Conservation (phyloP, 345 rosid genomes). For the Camelina sativa region DNA sequence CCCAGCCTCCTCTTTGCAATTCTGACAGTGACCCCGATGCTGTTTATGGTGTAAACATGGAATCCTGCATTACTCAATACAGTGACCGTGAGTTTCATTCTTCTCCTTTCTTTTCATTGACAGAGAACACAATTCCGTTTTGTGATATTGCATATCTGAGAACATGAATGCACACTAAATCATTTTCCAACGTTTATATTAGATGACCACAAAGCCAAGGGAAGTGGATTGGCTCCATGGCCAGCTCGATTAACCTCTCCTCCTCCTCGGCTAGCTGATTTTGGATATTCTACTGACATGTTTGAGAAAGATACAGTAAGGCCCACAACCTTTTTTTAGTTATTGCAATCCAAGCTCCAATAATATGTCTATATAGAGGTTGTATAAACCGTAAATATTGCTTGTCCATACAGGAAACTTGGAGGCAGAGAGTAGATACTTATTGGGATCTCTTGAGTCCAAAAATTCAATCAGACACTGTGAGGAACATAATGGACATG, state of each 20-base stretch:
- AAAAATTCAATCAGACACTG: slow-evolving; percentile 65
- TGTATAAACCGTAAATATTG: slow-evolving; percentile 2
- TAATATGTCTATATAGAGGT: background rate
- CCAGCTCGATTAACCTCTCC: slow-evolving; percentile 85
- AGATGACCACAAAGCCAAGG: slow-evolving; percentile 79
- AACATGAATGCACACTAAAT: slow-evolving; percentile 10
- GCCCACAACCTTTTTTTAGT: background rate
- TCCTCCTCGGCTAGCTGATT: slow-evolving; percentile 90
- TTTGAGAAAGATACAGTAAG: slow-evolving; percentile 88
- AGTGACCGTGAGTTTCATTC: slow-evolving; percentile 69
- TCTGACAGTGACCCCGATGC: slow-evolving; percentile 93
- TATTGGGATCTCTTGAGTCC: slow-evolving; percentile 89
- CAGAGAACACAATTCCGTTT: background rate
- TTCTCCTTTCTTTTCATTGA: background rate
- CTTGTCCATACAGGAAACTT: slow-evolving; percentile 58
- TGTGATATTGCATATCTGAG: slow-evolving; percentile 9
- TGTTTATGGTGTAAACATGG: slow-evolving; percentile 84
- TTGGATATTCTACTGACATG: slow-evolving; percentile 82
- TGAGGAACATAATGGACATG: slow-evolving; percentile 98
- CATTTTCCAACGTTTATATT: slow-evolving; percentile 29
- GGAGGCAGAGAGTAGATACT: slow-evolving; percentile 76
- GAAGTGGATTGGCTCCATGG: slow-evolving; percentile 97
- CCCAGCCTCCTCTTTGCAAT: slow-evolving; percentile 88
- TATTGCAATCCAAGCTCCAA: background rate
- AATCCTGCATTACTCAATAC: slow-evolving; percentile 87